Base-by-base conservation (phyloP, 106 monocot genomes). In the Xerophyta viscosa region DNA sequence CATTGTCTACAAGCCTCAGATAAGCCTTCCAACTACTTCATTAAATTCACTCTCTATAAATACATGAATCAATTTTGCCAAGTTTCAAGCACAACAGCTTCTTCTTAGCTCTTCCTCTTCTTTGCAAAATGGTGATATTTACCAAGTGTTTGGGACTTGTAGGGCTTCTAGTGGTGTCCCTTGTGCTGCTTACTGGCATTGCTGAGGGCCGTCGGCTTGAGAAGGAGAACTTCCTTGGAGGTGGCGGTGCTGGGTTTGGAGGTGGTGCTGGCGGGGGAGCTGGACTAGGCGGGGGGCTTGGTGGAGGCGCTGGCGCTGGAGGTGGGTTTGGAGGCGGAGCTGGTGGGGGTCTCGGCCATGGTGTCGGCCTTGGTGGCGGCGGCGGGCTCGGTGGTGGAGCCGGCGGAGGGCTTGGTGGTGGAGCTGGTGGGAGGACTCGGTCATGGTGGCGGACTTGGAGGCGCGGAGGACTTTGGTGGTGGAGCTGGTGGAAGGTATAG, bases 101-200 rank as follows among this genome's bases (percentile, higher is more conserved):
- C n/a, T n/a, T n/a, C n/a, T n/a, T n/a, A n/a, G n/a, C n/a, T n/a
- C n/a, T n/a, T n/a, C n/a, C n/a, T n/a, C n/a, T n/a, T n/a, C n/a
- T n/a, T n/a, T n/a, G n/a, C n/a, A n/a, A n/a, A n/a, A 57, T 57
- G 57, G 57, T 37, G 57, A 41, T 25, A 29, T 29, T 56, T 10
- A 33, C 9, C 36, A 39, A 21, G 45, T 27, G 11, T 45, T 64
- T 41, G 64, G 65, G 20, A n/a, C 0, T 28, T 46, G 20, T 20
- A 56, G 63, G 33, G 42, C 39, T 20, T 20, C 10, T 26, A 37
- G 45, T 25, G n/a, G 12, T 68, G 49, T 67, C 53, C 8, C 39
- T 69, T 27, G 58, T 62, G 22, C 44, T 57, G 49, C 23, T 57
- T 30, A n/a, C 37, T 41, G 64, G 39, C 0, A 7, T 26, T 15